Conservation (phyloP, 352 stramenopile genomes). For the Pythium periplocum region DNA sequence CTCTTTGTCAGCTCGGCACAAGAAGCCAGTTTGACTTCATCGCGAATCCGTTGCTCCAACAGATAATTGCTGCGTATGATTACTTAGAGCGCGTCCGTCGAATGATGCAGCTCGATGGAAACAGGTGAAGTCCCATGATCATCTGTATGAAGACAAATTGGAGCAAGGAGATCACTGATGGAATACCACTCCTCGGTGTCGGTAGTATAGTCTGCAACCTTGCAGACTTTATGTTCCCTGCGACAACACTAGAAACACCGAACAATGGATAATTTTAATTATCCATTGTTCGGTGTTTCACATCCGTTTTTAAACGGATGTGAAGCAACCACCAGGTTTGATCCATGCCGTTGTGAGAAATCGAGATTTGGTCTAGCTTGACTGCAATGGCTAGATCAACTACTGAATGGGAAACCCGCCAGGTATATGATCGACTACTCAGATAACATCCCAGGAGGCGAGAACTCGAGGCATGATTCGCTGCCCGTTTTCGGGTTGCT, state of each 20-base stretch:
- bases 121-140: too few relatives aligned
- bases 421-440: not conserved
- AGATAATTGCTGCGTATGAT: too few relatives aligned
- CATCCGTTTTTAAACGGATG: not conserved
- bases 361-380: not conserved
- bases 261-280: not conserved
- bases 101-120: too few relatives aligned
- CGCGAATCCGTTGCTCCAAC: too few relatives aligned
- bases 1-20: too few relatives aligned
- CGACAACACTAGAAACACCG: not conserved
- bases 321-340: not conserved
- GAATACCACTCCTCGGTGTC: not conserved
- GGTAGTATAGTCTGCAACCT: not conserved
- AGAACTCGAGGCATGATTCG: not conserved
- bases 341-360: not conserved
- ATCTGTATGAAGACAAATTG: too few relatives aligned
- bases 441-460: not conserved
- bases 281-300: too few relatives aligned
- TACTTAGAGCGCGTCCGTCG: too few relatives aligned
- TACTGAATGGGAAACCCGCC: not conserved
- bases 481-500: not conserved
- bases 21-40: too few relatives aligned
- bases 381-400: not conserved
- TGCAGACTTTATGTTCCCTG: not conserved
- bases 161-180: too few relatives aligned